phyloP scores from a whole-genome alignment of 345 rosid species.

The Isatis tinctoria region DNA sequence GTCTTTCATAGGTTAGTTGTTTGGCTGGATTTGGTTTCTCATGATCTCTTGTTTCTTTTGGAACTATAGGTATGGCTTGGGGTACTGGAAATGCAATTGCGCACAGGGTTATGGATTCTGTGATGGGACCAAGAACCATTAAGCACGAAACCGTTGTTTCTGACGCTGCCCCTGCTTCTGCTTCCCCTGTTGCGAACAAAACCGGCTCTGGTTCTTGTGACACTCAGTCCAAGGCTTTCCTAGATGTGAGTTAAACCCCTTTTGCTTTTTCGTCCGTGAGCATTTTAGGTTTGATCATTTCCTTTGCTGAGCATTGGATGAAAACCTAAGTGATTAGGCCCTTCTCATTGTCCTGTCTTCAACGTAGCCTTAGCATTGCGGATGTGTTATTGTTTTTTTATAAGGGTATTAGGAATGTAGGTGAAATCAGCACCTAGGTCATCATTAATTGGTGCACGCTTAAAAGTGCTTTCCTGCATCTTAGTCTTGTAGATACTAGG shows the following conservation, averaged over 20 bases:
- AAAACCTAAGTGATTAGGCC: too few relatives aligned
- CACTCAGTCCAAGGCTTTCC: conserved; percentile 76
- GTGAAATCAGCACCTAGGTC: too few relatives aligned
- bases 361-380: too few relatives aligned
- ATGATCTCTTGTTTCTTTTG: not conserved
- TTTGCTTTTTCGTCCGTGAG: too few relatives aligned
- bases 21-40: not conserved
- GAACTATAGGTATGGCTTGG: conserved; percentile 63
- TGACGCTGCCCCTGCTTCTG: conserved; percentile 34
- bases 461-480: too few relatives aligned
- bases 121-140: conserved; percentile 80
- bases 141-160: conserved; percentile 60
- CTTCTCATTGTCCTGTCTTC: too few relatives aligned
- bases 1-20: not conserved
- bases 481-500: too few relatives aligned
- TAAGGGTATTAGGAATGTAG: too few relatives aligned
- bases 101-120: conserved; percentile 80
- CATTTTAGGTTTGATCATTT: too few relatives aligned
- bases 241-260: conserved; percentile 46
- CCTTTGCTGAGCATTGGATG: too few relatives aligned
- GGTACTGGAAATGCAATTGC: conserved; percentile 82
- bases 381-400: too few relatives aligned
- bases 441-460: too few relatives aligned
- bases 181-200: conserved; percentile 40
- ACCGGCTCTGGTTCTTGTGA: conserved; percentile 54